Percentiles rank a stretch among this genome's conserved stretches.
These are phyloP conservation scores for Cyberlindnera xishuangbannaensis DNA, from an alignment of 805 yeast species.

Conservation along the genomic window DNA sequence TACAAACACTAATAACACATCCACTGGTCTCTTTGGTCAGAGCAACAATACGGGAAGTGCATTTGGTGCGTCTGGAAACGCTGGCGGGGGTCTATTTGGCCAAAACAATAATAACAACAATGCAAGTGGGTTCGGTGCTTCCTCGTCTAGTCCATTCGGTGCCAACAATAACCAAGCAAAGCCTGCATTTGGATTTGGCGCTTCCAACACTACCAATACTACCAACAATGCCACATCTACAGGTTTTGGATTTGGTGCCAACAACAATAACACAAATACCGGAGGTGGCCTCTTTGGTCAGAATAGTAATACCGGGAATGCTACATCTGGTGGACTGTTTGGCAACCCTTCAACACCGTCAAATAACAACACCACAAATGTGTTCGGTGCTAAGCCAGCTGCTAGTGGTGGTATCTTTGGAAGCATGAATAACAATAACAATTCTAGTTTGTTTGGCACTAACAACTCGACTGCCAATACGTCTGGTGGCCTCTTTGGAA, in stretches of 20 bases:
- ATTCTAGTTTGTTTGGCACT: too few relatives aligned
- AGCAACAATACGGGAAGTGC: constrained; percentile 3
- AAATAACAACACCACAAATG: constrained; percentile 1
- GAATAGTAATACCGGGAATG: constrained; percentile 23
- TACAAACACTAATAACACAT: background rate
- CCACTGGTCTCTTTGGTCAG: constrained; percentile 41
- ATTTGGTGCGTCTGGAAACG: constrained; percentile 14
- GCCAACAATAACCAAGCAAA: constrained; percentile 27
- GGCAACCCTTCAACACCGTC: too few relatives aligned
- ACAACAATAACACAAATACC: constrained; percentile 9
- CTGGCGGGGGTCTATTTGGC: constrained; percentile 15
- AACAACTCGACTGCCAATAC: constrained; percentile 12
- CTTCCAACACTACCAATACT: constrained; percentile 23
- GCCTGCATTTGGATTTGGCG: constrained; percentile 19
- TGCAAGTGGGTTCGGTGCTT: background rate
- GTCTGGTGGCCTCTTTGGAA: constrained; percentile 12
- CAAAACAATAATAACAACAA: background rate
- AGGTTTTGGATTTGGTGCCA: constrained; percentile 36
- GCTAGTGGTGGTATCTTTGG: constrained; percentile 35
- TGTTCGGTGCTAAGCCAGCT: background rate
- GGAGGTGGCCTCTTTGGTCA: constrained; percentile 32
- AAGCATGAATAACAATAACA: constrained; percentile 7
- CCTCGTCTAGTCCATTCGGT: constrained; percentile 27
- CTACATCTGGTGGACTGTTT: constrained; percentile 24
- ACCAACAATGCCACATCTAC: constrained; percentile 24